Evolutionary conservation across 2,329 filamentous ascomycete species (phyloP), one percentile per base, ranked within the genome.

Genomic region (Penicillium sp.): DNA sequence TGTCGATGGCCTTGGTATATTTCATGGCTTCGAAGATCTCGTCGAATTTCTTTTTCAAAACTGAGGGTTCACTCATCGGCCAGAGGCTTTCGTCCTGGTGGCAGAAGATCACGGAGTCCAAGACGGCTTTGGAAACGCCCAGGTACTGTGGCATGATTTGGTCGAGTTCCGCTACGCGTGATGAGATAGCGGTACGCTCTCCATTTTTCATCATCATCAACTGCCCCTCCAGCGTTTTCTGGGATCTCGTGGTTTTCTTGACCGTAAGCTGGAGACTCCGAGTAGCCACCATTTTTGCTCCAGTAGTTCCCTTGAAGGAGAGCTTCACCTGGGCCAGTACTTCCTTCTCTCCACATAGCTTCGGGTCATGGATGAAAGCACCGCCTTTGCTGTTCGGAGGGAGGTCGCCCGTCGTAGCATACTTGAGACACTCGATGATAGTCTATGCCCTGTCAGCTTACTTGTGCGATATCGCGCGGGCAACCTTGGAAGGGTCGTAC

Each of bases 341-440:
- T 57, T 95, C 88, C 54, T 88, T 90, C 60, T 95, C 89, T 40
- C 86, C 86, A 50, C 79, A 47, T 63, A 86, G 78, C 71, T 93
- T 93, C n/a, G 93, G 93, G 58, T 98, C 93, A 64, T 98, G 91
- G 48, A 98, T 88, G 64, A 97, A 98, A 34, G 91, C 90, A 20
- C 89, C 90, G 18, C 86, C 85, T 71, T 78, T 81, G 61, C 84
- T 90, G 72, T 96, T 95, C 20, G 93, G 88, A 1, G 93, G 93
- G 33, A 94, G 78, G 58, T 94, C 86, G 41, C 93, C 94, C 6
- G 90, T 96, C 13, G 94, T 96, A 36, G 87, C 90, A 81, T 96
- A 98, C 63, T 96, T 96, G 59, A 98, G 84, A 64, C 89, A 94
- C 68, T 98, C 93, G 68, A 98, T 98, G 61, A 98, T 95, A 42